These are phyloP conservation scores for Ogataea kodamae DNA, from an alignment of 805 yeast genomes.

Conservation along the genomic window DNA sequence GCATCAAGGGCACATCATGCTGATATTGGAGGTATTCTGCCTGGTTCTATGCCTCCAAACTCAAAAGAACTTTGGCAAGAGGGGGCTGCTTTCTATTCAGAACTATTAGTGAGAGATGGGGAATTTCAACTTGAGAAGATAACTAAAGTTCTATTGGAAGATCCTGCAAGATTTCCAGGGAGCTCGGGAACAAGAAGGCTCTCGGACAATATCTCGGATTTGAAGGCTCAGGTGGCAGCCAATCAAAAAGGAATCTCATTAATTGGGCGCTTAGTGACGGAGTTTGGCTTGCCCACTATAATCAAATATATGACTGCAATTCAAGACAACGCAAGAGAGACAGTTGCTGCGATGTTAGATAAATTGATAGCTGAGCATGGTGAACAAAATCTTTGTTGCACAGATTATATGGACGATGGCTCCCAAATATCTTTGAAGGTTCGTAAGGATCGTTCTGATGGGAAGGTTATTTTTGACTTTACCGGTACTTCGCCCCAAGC, in stretches of 20 bases:
- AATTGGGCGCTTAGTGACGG: conserved; percentile 55
- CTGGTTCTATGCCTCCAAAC: conserved; percentile 94
- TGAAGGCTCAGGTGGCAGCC: conserved; percentile 86
- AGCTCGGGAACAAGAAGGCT: conserved; percentile 87
- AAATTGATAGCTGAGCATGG: conserved; percentile 41
- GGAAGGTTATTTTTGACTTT: conserved; percentile 76
- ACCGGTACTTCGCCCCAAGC: conserved; percentile 83
- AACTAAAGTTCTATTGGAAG: conserved; percentile 54
- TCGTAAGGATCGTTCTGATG: conserved; percentile 39
- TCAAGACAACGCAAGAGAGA: conserved; percentile 69
- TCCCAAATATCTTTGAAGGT: conserved; percentile 56
- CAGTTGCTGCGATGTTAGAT: conserved; percentile 58
- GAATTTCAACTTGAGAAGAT: conserved; percentile 72
- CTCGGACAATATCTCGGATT: conserved; percentile 77
- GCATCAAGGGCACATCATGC: conserved; percentile 97
- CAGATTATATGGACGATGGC: conserved; percentile 81
- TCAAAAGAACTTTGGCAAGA: conserved; percentile 83
- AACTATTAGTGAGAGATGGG: conserved; percentile 67
- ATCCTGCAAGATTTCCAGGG: conserved; percentile 79
- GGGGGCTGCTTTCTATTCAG: conserved; percentile 84
- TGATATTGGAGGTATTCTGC: conserved; percentile 88
- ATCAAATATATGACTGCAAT: conserved; percentile 77
- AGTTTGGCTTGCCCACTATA: conserved; percentile 58
- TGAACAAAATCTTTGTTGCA: conserved; percentile 42
- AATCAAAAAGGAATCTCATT: conserved; percentile 79